Conservation (phyloP, 2,329 filamentous ascomycete species). For the Calonectria pseudoreteaudii region DNA sequence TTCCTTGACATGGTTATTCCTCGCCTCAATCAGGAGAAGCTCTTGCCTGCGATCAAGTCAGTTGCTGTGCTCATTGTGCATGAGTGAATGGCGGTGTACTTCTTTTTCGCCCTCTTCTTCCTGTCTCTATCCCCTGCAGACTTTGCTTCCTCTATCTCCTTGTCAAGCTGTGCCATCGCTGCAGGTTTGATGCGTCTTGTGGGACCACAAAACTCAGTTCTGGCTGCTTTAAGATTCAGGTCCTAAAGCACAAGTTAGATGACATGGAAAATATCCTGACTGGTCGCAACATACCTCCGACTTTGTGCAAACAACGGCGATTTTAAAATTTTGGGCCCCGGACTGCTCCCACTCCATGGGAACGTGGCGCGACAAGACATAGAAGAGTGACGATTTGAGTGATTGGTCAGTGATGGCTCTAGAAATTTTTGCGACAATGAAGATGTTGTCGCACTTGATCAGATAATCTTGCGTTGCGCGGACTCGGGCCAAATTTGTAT, state of each 20-base stretch:
- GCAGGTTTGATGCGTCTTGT: conserved; percentile 33
- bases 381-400: conserved; percentile 46
- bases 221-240: conserved; percentile 42
- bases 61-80: not conserved
- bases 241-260: conserved; percentile 37
- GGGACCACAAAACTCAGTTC: conserved; percentile 42
- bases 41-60: conserved; percentile 35
- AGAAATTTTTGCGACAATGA: conserved; percentile 50
- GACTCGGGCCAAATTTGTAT: conserved; percentile 51
- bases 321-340: conserved; percentile 38
- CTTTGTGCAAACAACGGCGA: conserved; percentile 50
- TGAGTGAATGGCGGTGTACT: conserved; percentile 22
- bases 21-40: conserved; percentile 44
- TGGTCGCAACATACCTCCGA: conserved; percentile 38
- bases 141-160: conserved; percentile 42
- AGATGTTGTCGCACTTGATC: conserved; percentile 48
- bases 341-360: conserved; percentile 45
- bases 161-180: conserved; percentile 40
- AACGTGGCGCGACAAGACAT: conserved; percentile 43
- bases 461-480: conserved; percentile 50
- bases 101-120: conserved; percentile 42
- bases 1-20: conserved; percentile 45
- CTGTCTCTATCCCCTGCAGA: conserved; percentile 25
- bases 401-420: conserved; percentile 48
- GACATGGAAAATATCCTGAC: too few species aligned